phyloP scores from a whole-genome alignment of 345 rosid species.

The Reutealis trisperma region DNA sequence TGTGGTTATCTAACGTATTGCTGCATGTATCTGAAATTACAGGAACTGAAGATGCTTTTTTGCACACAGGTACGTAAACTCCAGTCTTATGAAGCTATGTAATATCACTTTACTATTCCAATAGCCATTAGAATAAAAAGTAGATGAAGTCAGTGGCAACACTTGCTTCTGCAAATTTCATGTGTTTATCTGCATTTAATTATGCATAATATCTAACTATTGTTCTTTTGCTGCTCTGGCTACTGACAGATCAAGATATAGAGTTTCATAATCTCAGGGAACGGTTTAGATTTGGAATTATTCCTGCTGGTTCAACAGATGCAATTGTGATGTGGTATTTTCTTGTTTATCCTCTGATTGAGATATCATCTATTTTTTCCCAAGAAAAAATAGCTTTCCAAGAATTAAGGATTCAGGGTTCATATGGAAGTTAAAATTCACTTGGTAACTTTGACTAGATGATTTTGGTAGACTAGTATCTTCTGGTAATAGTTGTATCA shows the following conservation, averaged over 20 bases:
- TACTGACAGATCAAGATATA: constrained; percentile 44
- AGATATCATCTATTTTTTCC: too few species aligned
- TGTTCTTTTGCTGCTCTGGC: constrained; percentile 23
- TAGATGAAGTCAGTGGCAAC: neutral
- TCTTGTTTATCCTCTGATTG: constrained; percentile 1
- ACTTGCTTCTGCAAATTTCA: neutral
- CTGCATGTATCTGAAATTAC: constrained; percentile 25
- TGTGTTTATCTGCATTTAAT: neutral
- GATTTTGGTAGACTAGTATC: neutral
- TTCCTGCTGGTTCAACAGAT: constrained; percentile 94
- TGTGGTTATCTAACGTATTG: constrained; percentile 9
- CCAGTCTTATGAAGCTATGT: constrained; percentile 4
- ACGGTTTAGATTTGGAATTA: constrained; percentile 73
- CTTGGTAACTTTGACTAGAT: neutral
- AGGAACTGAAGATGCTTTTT: constrained; percentile 45
- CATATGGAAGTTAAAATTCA: neutral
- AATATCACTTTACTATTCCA: neutral
- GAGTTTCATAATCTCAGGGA: constrained; percentile 45
- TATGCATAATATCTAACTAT: constrained; percentile 9
- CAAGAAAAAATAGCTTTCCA: neutral
- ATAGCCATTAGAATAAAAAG: neutral
- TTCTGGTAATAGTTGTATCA: neutral
- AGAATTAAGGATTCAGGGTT: neutral
- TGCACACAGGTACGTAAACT: constrained; percentile 42
- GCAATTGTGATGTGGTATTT: constrained; percentile 82